Evolutionary conservation across 2,329 filamentous ascomycete species (phyloP).

Genomic region (Penicillium sp.): DNA sequence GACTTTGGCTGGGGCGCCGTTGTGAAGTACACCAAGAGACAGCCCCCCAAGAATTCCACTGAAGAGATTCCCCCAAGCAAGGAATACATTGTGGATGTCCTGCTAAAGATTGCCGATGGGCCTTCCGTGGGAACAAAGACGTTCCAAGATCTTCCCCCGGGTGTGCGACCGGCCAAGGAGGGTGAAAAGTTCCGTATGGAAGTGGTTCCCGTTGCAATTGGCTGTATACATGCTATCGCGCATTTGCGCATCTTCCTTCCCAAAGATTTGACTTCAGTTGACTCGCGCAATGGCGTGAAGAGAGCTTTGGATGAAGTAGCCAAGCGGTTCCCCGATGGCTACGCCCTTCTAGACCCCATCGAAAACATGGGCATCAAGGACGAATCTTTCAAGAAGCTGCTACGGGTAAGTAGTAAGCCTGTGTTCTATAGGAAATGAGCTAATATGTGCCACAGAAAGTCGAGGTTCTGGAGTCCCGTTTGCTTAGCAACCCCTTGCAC

Average conservation of each 20-base stretch:
- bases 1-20: conserved; percentile 97
- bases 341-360: conserved; percentile 85
- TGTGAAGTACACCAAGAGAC: conserved; percentile 68
- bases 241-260: conserved; percentile 82
- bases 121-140: conserved; percentile 56
- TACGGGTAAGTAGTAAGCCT: conserved; percentile 52
- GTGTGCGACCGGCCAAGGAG: conserved; percentile 58
- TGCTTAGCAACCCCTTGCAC: conserved; percentile 86
- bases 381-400: conserved; percentile 86
- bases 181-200: conserved; percentile 71
- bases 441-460: conserved; percentile 67
- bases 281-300: conserved; percentile 67
- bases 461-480: conserved; percentile 86
- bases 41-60: conserved; percentile 62
- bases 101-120: conserved; percentile 62
- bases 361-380: conserved; percentile 96
- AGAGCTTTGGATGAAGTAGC: conserved; percentile 74
- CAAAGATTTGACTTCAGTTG: conserved; percentile 65
- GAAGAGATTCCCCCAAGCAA: conserved; percentile 72
- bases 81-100: conserved; percentile 76
- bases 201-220: conserved; percentile 80
- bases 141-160: conserved; percentile 61
- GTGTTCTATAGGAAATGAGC: not conserved
- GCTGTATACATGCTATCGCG: conserved; percentile 78
- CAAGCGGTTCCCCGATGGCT: conserved; percentile 85